A percentile compares a stretch with the other conserved stretches of the same genome.
Evolutionary conservation across 768 basidiomycete species (phyloP).

Genomic region (Termitomyces heimii): DNA sequence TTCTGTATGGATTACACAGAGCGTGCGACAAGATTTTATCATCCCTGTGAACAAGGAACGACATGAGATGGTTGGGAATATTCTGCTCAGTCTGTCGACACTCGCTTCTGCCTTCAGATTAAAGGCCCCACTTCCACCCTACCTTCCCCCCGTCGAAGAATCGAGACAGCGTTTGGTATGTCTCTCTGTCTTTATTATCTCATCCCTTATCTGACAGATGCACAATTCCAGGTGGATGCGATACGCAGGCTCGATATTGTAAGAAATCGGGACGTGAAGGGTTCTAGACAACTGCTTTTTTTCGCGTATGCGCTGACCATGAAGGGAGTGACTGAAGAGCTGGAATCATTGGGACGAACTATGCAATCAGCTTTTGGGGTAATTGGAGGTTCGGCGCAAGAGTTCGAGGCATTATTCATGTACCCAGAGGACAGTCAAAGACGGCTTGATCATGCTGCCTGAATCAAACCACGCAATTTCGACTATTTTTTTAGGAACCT

Average conservation of each 20-base stretch:
- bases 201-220: not conserved
- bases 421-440: conserved; percentile 19
- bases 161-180: conserved; percentile 73
- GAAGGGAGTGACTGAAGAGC: conserved; percentile 88
- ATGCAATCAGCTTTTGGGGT: conserved; percentile 92
- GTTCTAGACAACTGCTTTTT: conserved; percentile 82
- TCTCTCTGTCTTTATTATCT: not conserved
- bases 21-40: conserved; percentile 82
- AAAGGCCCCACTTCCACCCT: conserved; percentile 93
- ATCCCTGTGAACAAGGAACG: conserved; percentile 85
- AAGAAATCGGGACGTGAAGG: conserved; percentile 73
- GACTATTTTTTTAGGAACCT: not conserved
- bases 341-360: conserved; percentile 74
- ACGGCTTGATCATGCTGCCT: conserved; percentile 18
- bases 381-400: conserved; percentile 74
- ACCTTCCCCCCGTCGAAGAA: conserved; percentile 89
- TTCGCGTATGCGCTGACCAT: conserved; percentile 93
- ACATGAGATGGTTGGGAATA: conserved; percentile 92
- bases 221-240: conserved; percentile 57
- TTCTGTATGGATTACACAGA: conserved; percentile 34
- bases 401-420: conserved; percentile 78
- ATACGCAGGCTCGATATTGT: conserved; percentile 85
- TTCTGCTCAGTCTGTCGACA: conserved; percentile 83
- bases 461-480: not conserved
- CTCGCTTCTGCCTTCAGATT: conserved; percentile 75